phyloP scores from a whole-genome alignment of 2,329 filamentous ascomycete species.

The Claviceps spartinae region DNA sequence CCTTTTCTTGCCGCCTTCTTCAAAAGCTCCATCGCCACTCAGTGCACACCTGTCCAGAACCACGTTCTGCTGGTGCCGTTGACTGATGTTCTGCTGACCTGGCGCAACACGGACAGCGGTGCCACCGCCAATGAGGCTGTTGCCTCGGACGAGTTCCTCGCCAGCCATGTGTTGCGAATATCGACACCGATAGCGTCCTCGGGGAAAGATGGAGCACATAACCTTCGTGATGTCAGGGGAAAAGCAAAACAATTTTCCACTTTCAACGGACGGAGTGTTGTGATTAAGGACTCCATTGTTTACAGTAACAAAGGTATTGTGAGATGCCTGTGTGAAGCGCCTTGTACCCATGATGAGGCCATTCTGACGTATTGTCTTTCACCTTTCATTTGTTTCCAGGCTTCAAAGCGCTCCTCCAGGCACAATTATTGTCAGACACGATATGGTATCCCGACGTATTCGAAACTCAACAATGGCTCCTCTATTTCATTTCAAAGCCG shows the following conservation, averaged over 20 bases:
- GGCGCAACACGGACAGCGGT: constrained; percentile 76
- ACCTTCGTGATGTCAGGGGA: constrained; percentile 70
- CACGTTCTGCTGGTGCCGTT: constrained; percentile 89
- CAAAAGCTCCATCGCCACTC: constrained; percentile 79
- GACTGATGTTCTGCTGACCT: constrained; percentile 80
- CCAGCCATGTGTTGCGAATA: constrained; percentile 89
- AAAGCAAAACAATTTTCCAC: constrained; percentile 94
- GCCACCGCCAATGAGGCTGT: constrained; percentile 66
- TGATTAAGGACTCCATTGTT: constrained; percentile 83
- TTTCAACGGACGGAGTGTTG: constrained; percentile 80
- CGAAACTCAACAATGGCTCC: constrained; percentile 84
- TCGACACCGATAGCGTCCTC: constrained; percentile 39
- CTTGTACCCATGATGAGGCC: not conserved
- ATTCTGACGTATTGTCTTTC: not conserved
- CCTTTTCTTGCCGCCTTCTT: constrained; percentile 98
- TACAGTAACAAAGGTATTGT: constrained; percentile 85
- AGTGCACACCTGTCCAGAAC: constrained; percentile 84
- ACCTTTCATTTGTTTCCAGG: constrained; percentile 33
- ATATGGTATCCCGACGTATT: constrained; percentile 83
- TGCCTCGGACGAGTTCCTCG: constrained; percentile 84
- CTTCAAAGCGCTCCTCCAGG: constrained; percentile 84
- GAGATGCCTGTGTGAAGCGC: not conserved
- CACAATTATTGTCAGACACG: constrained; percentile 69
- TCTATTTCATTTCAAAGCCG: constrained; percentile 90
- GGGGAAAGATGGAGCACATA: constrained; percentile 43